Base-by-base conservation (phyloP, 495 filamentous ascomycete species). In the Cladorrhinum samala region DNA sequence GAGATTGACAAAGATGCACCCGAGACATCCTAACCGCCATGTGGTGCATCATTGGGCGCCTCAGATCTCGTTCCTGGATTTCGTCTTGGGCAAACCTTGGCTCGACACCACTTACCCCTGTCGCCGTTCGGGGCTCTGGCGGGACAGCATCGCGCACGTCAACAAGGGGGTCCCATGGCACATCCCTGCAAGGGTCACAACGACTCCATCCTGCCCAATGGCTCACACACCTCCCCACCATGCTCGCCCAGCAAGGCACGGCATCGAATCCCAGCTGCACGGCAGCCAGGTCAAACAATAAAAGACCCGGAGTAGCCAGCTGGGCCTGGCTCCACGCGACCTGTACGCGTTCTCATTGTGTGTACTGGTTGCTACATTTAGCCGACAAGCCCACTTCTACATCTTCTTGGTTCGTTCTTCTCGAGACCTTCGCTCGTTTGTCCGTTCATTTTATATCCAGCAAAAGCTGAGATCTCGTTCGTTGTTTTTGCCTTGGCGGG, bases 341-440 rank as follows among this genome's bases (percentile, higher is more conserved):
- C 45, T 42, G 52, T 53, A 52, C 54, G 50, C 56, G n/a, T 47
- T 63, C 47, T 33, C 25, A 44, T 18, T 43, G 39, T 57, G 48
- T 57, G 42, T 24, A 50, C 45, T 8, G 17, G 27, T 39, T 33
- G 11, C 49, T 57, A 63, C 60, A 63, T 63, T 63, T 63, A 63
- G 42, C 56, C 60, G 50, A 47, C 44, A 44, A 44, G 54, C 54
- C 60, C 60, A 53, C 59, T 37, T 8, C 47, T n/a, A 25, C 17
- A 41, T 44, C 50, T 58, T 53, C 50, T 46, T 42, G 47, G 49
- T 41, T 50, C 43, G 24, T 27, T 52, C 50, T 52, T 30, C 50
- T 27, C 9, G 19, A 37, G 27, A 14, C 45, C 38, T n/a, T 45
- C 20, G 27, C 54, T 38, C 53, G 23, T 43, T 27, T 46, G 24